Evolutionary conservation across 1,139 yeast species (phyloP).

Genomic region (Geotrichum phurueaensis): DNA sequence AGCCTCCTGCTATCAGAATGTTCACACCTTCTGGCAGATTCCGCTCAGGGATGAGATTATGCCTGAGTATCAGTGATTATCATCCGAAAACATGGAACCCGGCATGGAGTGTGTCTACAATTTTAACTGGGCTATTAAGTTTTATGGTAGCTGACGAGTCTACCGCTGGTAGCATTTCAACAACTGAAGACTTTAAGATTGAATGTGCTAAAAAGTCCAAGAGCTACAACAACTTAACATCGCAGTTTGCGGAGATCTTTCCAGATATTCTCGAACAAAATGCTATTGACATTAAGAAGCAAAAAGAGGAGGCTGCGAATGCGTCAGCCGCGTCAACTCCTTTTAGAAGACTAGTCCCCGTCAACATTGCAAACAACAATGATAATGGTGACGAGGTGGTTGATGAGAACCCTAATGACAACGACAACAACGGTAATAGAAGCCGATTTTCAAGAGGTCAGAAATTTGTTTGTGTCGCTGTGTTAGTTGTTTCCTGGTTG

Average conservation of each 20-base stretch:
- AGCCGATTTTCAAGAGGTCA: slow-evolving; percentile 10
- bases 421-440: not conserved
- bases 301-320: not conserved
- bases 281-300: not conserved
- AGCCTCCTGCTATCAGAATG: slow-evolving; percentile 89
- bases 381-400: not conserved
- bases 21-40: slow-evolving; percentile 74
- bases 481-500: slow-evolving; percentile 14
- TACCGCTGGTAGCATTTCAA: slow-evolving; percentile 16
- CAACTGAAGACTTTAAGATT: slow-evolving; percentile 3
- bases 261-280: slow-evolving; percentile 11
- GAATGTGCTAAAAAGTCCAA: slow-evolving; percentile 8
- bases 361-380: not conserved
- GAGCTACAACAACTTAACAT: slow-evolving; percentile 3
- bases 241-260: slow-evolving; percentile 8
- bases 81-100: slow-evolving; percentile 96
- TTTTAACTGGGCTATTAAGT: slow-evolving; percentile 74
- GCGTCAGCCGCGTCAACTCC: not conserved
- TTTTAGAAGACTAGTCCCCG: slow-evolving; percentile 2
- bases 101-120: slow-evolving; percentile 87
- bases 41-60: slow-evolving; percentile 68
- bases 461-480: slow-evolving; percentile 10
- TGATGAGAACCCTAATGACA: not conserved
- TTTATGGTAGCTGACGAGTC: slow-evolving; percentile 52
- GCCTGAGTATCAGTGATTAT: slow-evolving; percentile 84